Evolutionary conservation across 1,284 basidiomycete species (phyloP).

Genomic region (Cutaneotrichosporon mucoides): DNA sequence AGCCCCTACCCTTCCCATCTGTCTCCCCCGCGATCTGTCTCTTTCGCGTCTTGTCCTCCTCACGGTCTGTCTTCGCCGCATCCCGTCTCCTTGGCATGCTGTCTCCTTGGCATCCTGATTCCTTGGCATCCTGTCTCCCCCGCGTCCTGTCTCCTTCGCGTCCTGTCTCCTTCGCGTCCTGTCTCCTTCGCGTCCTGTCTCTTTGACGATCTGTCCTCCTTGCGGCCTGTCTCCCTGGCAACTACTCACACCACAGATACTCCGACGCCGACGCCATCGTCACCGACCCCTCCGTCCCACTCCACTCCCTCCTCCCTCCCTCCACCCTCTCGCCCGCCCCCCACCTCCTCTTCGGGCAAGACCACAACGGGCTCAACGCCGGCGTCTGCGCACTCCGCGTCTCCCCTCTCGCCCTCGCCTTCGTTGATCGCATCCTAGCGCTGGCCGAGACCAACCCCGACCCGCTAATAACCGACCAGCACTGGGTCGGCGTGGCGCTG

Average conservation of each 20-base stretch:
- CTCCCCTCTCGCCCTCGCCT: not conserved
- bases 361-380: constrained; percentile 21
- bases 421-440: constrained; percentile 1
- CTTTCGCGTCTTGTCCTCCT: not conserved
- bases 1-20: too few species aligned
- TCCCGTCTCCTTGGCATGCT: too few species aligned
- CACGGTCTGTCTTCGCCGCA: not conserved
- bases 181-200: too few species aligned
- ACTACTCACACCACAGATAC: constrained; percentile 5
- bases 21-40: too few species aligned
- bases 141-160: too few species aligned
- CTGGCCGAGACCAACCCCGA: not conserved
- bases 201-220: too few species aligned
- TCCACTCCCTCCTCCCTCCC: constrained; percentile 18
- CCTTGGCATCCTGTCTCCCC: too few species aligned
- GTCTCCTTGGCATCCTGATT: too few species aligned
- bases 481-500: constrained; percentile 4
- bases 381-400: constrained; percentile 16
- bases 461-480: constrained; percentile 2
- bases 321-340: constrained; percentile 3
- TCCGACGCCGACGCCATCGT: constrained; percentile 21
- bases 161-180: too few species aligned
- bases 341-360: constrained; percentile 15
- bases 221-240: too few species aligned
- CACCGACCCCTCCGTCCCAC: constrained; percentile 15